Percentiles rank a stretch among this genome's conserved stretches.
Evolutionary conservation across 2,329 filamentous ascomycete species (phyloP).

Genomic region (Xylariaceae sp.): DNA sequence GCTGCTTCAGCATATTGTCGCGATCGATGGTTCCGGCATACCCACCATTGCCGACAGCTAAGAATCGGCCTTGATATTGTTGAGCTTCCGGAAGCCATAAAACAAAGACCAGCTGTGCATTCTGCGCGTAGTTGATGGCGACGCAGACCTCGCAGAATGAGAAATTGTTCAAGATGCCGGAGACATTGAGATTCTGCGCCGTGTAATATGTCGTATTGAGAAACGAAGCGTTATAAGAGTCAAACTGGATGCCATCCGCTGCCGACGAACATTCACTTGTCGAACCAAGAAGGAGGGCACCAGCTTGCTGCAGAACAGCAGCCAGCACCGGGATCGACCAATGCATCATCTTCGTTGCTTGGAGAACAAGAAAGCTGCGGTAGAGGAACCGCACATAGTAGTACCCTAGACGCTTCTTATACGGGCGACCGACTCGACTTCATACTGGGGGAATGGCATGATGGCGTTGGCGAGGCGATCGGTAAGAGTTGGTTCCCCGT

Average conservation of each 20-base stretch:
- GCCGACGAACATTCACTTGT: neutral
- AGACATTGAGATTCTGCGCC: neutral
- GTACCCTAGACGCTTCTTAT: too few relatives aligned
- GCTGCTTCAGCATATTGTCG: conserved; percentile 11
- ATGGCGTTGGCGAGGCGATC: too few relatives aligned
- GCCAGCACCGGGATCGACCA: neutral
- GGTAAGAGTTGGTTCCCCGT: too few relatives aligned
- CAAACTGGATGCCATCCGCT: neutral
- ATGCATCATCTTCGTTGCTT: neutral
- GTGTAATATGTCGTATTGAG: conserved; percentile 1
- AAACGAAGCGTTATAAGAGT: conserved; percentile 1
- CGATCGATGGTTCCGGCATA: conserved; percentile 19
- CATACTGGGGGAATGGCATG: too few relatives aligned
- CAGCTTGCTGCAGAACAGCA: neutral
- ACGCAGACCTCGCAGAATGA: conserved; percentile 2
- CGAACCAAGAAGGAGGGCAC: neutral
- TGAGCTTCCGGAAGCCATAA: neutral
- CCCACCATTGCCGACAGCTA: conserved; percentile 16
- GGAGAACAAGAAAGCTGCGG: too few relatives aligned
- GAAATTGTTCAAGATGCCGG: neutral
- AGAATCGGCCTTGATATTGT: conserved; percentile 1
- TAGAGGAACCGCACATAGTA: too few relatives aligned
- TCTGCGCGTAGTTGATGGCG: neutral
- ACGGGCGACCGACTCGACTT: too few relatives aligned
- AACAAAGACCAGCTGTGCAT: neutral